phyloP scores from a whole-genome alignment of 1,139 yeast species.

The Pichia sp. region DNA sequence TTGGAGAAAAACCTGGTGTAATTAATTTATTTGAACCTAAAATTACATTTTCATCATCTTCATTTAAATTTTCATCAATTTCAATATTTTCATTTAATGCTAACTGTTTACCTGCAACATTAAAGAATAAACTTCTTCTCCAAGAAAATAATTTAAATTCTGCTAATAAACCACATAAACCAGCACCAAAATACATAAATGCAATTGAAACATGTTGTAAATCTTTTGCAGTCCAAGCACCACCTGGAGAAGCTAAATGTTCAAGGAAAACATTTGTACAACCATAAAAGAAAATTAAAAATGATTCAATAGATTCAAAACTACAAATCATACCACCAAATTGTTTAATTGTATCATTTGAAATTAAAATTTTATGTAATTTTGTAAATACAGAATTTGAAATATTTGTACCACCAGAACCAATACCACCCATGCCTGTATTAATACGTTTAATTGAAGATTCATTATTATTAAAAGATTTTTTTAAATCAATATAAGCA shows the following conservation, averaged over 20 bases:
- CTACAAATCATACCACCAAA: conserved; percentile 40
- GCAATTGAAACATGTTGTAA: conserved; percentile 94
- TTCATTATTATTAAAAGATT: conserved; percentile 6
- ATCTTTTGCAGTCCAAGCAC: conserved; percentile 86
- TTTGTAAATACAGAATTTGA: conserved; percentile 5
- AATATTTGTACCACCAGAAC: conserved; percentile 8
- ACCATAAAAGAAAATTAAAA: conserved; percentile 80
- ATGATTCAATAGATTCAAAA: conserved; percentile 81
- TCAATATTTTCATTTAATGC: conserved; percentile 4
- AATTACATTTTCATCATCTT: conserved; percentile 9
- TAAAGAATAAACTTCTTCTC: conserved; percentile 38
- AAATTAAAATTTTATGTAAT: conserved; percentile 1
- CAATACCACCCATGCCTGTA: conserved; percentile 9
- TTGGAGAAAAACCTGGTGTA: conserved; percentile 72
- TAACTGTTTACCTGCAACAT: conserved; percentile 25
- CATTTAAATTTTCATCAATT: conserved; percentile 13
- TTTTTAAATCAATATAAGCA: conserved; percentile 33
- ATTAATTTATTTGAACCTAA: conserved; percentile 29
- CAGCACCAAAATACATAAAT: conserved; percentile 87
- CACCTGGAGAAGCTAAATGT: conserved; percentile 70
- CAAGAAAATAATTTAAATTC: conserved; percentile 52
- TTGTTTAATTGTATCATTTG: conserved; percentile 1
- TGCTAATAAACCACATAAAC: conserved; percentile 79
- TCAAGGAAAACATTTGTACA: conserved; percentile 82
- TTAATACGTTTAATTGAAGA: conserved; percentile 2